phyloP scores from a whole-genome alignment of 1,284 basidiomycete genomes.

The Puccinia hordei region DNA sequence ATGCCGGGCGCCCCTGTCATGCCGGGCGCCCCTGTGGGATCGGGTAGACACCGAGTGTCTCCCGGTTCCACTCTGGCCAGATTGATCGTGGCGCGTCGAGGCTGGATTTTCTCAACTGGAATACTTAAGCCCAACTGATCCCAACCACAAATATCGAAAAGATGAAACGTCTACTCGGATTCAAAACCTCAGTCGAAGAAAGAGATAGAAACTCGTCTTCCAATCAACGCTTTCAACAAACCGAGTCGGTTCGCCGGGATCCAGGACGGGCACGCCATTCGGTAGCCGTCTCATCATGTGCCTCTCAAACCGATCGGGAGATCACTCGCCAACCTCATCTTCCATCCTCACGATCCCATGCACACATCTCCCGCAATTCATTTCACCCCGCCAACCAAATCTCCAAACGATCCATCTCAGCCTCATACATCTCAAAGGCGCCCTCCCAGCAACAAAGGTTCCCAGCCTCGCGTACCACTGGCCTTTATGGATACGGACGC shows the following conservation, averaged over 20 bases:
- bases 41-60: too few species aligned
- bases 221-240: too few species aligned
- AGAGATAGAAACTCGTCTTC: not conserved
- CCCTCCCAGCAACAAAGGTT: not conserved
- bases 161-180: constrained; percentile 7
- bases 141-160: not conserved
- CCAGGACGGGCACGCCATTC: constrained; percentile 34
- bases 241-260: not conserved
- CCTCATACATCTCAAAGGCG: constrained; percentile 32
- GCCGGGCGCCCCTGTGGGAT: too few species aligned
- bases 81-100: too few species aligned
- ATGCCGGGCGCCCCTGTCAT: too few species aligned
- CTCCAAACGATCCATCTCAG: constrained; percentile 36
- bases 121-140: not conserved
- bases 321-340: not conserved
- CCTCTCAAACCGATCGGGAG: not conserved
- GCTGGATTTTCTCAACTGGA: too few species aligned
- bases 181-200: not conserved
- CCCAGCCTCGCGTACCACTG: not conserved
- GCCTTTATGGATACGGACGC: constrained; percentile 18
- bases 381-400: not conserved
- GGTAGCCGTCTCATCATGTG: constrained; percentile 17
- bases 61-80: too few species aligned
- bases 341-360: constrained; percentile 22
- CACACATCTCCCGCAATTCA: not conserved